These are phyloP conservation scores for Dactylellina leptospora DNA, from an alignment of 2,329 filamentous ascomycete genomes.

Conservation along the genomic window DNA sequence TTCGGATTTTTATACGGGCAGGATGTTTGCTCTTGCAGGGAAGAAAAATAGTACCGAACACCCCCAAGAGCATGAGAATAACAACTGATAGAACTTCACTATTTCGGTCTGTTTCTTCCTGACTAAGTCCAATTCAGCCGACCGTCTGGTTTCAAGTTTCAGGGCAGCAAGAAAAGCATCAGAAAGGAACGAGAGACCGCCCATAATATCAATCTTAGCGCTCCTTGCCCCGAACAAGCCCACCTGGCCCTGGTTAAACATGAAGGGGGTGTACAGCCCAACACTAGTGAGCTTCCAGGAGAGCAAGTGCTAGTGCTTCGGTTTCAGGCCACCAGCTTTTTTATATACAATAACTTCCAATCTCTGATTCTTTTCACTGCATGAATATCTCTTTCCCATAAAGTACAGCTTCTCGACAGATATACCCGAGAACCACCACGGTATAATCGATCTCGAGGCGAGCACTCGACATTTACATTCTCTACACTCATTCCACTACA, in stretches of 20 bases:
- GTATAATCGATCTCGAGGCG: too few species aligned
- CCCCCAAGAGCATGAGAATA: background rate
- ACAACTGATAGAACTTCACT: background rate
- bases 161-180: slow-evolving; percentile 3
- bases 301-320: slow-evolving; percentile 1
- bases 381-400: too few species aligned
- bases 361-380: too few species aligned
- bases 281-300: slow-evolving; percentile 22
- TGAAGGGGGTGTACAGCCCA: slow-evolving; percentile 45
- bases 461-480: too few species aligned
- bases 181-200: slow-evolving; percentile 3
- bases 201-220: slow-evolving; percentile 27
- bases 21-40: slow-evolving; percentile 16
- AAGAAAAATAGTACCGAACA: background rate
- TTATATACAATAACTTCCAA: slow-evolving; percentile 23
- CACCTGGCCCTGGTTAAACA: slow-evolving; percentile 39
- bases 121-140: slow-evolving; percentile 49
- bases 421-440: too few species aligned
- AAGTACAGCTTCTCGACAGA: too few species aligned
- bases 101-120: background rate
- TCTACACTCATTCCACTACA: too few species aligned
- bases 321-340: slow-evolving; percentile 10
- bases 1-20: slow-evolving; percentile 27
- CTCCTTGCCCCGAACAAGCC: slow-evolving; percentile 19
- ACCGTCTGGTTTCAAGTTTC: slow-evolving; percentile 42